Evolutionary conservation across 2,329 filamentous ascomycete genomes (phyloP).

Genomic region (Hortaea werneckii): DNA sequence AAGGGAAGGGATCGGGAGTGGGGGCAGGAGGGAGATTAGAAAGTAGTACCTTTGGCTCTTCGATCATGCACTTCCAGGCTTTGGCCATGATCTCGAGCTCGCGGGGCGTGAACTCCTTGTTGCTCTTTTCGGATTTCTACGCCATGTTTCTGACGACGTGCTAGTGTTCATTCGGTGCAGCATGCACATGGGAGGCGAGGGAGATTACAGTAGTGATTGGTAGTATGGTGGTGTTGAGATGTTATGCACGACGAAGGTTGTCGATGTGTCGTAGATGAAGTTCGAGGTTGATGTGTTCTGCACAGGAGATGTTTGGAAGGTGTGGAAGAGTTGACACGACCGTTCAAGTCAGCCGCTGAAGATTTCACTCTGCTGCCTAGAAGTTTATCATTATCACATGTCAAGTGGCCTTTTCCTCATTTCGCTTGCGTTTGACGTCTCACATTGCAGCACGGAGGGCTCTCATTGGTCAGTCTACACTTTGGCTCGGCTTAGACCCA

Average conservation of each 20-base stretch:
- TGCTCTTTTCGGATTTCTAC: background rate
- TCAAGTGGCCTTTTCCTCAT: background rate
- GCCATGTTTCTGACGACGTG: background rate
- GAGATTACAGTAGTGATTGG: no score
- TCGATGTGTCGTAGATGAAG: background rate
- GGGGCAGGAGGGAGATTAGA: background rate
- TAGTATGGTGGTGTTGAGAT: background rate
- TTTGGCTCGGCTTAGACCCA: no score
- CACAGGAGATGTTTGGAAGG: background rate
- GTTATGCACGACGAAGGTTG: background rate
- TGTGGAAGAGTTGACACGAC: background rate
- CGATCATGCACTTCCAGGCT: conserved; percentile 13
- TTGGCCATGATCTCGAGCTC: conserved; percentile 13
- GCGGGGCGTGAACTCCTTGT: conserved; percentile 10
- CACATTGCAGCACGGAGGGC: background rate
- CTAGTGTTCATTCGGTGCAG: no score
- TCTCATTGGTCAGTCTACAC: no score
- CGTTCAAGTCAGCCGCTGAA: background rate
- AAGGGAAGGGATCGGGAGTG: background rate
- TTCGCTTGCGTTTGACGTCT: background rate
- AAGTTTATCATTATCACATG: background rate
- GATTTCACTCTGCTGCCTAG: conserved; percentile 1
- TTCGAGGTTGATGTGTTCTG: background rate
- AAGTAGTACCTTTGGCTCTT: conserved; percentile 13
- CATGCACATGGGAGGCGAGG: no score